phyloP scores from a whole-genome alignment of 2,329 filamentous ascomycete genomes.

The Botrytis paeoniae region DNA sequence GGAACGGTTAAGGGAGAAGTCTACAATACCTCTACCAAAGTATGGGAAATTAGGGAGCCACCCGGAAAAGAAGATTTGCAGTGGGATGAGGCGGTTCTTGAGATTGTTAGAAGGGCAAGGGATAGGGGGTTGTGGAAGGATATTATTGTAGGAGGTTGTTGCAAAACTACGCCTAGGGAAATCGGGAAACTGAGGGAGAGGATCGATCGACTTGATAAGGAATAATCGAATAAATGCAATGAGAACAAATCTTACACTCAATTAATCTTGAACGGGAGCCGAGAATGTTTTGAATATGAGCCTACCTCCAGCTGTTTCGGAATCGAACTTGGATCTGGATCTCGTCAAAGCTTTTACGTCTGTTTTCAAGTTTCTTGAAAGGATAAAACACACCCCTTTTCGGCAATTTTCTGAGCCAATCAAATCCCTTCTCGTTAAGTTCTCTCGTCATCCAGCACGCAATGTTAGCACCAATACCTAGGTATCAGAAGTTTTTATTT shows the following conservation, averaged over 20 bases:
- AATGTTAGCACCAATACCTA: background rate
- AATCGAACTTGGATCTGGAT: background rate
- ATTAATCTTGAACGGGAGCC: background rate
- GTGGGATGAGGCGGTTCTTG: constrained; percentile 41
- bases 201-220: constrained; percentile 26
- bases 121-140: constrained; percentile 33
- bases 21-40: constrained; percentile 61
- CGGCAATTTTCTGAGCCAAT: background rate
- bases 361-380: background rate
- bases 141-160: constrained; percentile 47
- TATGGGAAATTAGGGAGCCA: constrained; percentile 48
- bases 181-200: constrained; percentile 33
- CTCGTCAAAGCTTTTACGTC: background rate
- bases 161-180: constrained; percentile 42
- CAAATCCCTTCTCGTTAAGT: background rate
- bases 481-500: background rate
- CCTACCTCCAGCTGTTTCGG: background rate
- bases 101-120: constrained; percentile 37
- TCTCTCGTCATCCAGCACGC: background rate
- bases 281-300: background rate
- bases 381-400: background rate
- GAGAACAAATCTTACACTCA: background rate
- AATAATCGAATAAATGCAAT: background rate
- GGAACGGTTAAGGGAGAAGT: constrained; percentile 63
- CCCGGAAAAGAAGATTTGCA: constrained; percentile 8